Percentiles rank a stretch among this genome's conserved stretches.
Evolutionary conservation across 192 early-diverging fungal species (phyloP).

Genomic region (Diversispora eburnea): DNA sequence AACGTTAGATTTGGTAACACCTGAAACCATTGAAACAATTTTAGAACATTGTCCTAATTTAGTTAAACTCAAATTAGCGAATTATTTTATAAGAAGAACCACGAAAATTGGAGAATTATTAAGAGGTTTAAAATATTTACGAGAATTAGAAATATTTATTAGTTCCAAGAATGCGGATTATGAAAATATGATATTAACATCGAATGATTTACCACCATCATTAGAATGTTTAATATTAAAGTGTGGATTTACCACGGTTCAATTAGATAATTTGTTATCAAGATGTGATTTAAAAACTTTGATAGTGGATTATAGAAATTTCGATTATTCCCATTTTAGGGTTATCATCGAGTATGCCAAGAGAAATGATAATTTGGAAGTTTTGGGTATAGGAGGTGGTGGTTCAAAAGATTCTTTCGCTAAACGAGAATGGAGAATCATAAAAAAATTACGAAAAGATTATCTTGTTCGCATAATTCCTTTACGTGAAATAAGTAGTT

Average conservation of each 20-base stretch:
- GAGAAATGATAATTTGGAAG: background rate
- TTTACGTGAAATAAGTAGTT: too few relatives aligned
- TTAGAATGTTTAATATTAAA: background rate
- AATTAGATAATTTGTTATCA: background rate
- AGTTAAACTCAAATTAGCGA: background rate
- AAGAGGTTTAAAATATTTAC: background rate
- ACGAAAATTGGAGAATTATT: background rate
- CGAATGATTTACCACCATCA: background rate
- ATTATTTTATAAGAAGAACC: background rate
- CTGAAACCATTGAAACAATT: background rate
- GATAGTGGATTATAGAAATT: background rate
- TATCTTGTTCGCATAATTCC: too few relatives aligned
- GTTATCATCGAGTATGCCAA: background rate
- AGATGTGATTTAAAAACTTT: background rate
- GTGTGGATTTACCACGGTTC: background rate
- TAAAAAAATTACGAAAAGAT: too few relatives aligned
- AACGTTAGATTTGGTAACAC: background rate
- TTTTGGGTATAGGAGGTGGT: background rate
- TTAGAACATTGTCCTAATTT: background rate
- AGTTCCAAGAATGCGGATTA: background rate
- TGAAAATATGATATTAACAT: background rate
- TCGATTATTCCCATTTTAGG: background rate
- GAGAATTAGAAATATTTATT: background rate
- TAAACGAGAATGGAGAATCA: too few relatives aligned
- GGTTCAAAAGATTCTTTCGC: too few relatives aligned